phyloP scores from a whole-genome alignment of 2,329 filamentous ascomycete genomes.

The Cercospora zeina region DNA sequence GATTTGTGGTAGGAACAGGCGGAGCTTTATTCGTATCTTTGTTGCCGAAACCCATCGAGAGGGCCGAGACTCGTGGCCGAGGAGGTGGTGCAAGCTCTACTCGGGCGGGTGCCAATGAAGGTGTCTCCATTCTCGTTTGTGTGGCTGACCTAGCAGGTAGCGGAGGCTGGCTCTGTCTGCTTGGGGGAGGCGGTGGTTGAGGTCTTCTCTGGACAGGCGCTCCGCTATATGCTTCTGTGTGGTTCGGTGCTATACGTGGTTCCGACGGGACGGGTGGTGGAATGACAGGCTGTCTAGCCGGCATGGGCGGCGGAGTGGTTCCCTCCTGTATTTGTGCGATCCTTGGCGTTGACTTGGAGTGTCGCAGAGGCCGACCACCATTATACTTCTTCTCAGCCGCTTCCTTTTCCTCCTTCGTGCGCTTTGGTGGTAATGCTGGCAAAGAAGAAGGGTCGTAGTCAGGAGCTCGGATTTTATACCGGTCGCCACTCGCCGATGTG shows the following conservation, averaged over 20 bases:
- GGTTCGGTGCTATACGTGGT: neutral
- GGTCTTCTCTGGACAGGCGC: conserved; percentile 7
- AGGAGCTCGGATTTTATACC: conserved; percentile 46
- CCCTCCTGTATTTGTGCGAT: conserved; percentile 29
- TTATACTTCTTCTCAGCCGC: conserved; percentile 33
- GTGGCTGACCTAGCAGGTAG: conserved; percentile 2
- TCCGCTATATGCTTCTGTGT: neutral
- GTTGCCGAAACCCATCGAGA: conserved; percentile 35
- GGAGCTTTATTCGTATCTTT: conserved; percentile 25
- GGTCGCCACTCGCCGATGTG: conserved; percentile 33
- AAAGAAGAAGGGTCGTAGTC: conserved; percentile 58
- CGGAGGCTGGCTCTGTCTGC: conserved; percentile 34
- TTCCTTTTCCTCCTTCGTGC: conserved; percentile 46
- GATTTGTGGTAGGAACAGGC: conserved; percentile 19
- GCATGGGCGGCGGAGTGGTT: conserved; percentile 32
- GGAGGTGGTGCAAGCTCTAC: conserved; percentile 29
- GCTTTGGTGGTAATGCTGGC: conserved; percentile 57
- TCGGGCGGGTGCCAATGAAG: conserved; percentile 20
- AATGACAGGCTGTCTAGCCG: conserved; percentile 21
- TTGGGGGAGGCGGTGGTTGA: conserved; percentile 21
- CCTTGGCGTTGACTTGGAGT: conserved; percentile 30
- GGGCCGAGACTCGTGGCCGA: conserved; percentile 33
- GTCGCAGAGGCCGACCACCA: conserved; percentile 27
- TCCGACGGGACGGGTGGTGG: conserved; percentile 20
- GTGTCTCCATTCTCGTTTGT: neutral